Conservation (phyloP, 495 filamentous ascomycete genomes). For the Podospora bellae-mahoneyi region DNA sequence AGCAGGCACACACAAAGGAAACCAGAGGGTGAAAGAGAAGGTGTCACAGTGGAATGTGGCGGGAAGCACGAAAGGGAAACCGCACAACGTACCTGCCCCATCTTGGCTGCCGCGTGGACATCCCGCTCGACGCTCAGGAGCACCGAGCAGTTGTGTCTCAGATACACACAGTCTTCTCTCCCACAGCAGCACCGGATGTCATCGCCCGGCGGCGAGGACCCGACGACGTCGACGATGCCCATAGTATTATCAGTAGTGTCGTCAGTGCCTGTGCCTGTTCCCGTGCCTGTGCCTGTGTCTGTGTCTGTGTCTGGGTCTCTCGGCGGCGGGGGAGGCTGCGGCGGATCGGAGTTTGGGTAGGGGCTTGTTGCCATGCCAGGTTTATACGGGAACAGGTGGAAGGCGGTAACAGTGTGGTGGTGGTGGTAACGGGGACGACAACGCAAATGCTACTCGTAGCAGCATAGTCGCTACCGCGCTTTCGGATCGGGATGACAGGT, state of each 20-base stretch:
- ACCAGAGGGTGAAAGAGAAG: conserved; percentile 12
- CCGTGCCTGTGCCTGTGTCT: no score
- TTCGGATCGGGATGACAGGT: background rate
- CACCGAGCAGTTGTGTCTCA: conserved; percentile 72
- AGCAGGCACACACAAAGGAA: conserved; percentile 2
- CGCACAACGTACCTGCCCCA: conserved; percentile 72
- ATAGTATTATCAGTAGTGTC: conserved; percentile 14
- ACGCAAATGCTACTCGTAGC: conserved; percentile 21
- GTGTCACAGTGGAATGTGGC: conserved; percentile 20
- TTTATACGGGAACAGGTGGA: conserved; percentile 15
- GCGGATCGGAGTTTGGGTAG: conserved; percentile 8
- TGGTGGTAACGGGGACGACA: conserved; percentile 10
- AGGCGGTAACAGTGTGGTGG: conserved; percentile 13
- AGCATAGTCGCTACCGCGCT: background rate
- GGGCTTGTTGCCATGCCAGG: conserved; percentile 23
- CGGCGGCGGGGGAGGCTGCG: background rate
- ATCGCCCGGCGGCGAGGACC: conserved; percentile 11
- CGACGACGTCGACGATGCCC: conserved; percentile 16
- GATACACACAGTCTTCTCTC: conserved; percentile 69
- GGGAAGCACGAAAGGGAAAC: background rate
- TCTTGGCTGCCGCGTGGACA: conserved; percentile 74
- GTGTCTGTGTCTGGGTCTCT: background rate
- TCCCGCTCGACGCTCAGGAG: conserved; percentile 81
- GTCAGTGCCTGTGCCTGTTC: background rate
- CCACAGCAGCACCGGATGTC: conserved; percentile 75